A percentile compares a stretch with the other conserved stretches of the same genome.
Evolutionary conservation across 139 green algal genomes (phyloP).

Genomic region (Chlamydomonas applanata): DNA sequence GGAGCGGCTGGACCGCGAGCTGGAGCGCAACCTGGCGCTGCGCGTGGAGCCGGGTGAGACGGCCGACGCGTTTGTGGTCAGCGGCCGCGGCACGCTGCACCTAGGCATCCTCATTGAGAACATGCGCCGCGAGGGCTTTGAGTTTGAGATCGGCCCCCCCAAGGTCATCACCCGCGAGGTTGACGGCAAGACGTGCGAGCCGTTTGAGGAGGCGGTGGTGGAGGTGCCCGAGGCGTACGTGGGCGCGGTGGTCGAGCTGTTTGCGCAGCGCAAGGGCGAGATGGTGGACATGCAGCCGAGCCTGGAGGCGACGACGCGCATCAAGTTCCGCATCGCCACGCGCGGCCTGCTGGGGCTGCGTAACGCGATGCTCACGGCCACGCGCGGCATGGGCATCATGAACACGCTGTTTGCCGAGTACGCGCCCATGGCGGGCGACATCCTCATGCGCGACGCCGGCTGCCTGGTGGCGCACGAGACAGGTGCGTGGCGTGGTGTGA

Average conservation of each 20-base stretch:
- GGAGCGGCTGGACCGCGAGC: constrained; percentile 74
- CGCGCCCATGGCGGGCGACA: constrained; percentile 62
- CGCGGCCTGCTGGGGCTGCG: constrained; percentile 90
- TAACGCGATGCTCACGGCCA: constrained; percentile 95
- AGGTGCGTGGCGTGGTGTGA: constrained; percentile 66
- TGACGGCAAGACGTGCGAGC: constrained; percentile 80
- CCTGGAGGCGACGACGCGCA: constrained; percentile 47
- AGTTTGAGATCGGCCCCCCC: constrained; percentile 90
- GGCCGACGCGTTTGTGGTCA: constrained; percentile 92
- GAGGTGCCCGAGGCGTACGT: constrained; percentile 70
- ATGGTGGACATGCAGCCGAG: constrained; percentile 19
- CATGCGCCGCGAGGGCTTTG: constrained; percentile 91
- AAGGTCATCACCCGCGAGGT: constrained; percentile 89
- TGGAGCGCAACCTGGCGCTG: constrained; percentile 98
- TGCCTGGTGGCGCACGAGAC: constrained; percentile 88
- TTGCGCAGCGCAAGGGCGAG: constrained; percentile 87
- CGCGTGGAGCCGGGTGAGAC: constrained; percentile 88
- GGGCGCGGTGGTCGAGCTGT: constrained; percentile 81
- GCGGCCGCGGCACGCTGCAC: constrained; percentile 85
- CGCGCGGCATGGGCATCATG: constrained; percentile 90
- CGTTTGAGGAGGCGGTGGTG: constrained; percentile 89
- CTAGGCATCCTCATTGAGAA: constrained; percentile 97
- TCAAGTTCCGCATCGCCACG: constrained; percentile 86
- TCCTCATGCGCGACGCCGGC: constrained; percentile 87
- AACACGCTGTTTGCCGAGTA: constrained; percentile 88